Conservation (phyloP, 2,329 filamentous ascomycete genomes). For the Trichoderma cornu-damae region DNA sequence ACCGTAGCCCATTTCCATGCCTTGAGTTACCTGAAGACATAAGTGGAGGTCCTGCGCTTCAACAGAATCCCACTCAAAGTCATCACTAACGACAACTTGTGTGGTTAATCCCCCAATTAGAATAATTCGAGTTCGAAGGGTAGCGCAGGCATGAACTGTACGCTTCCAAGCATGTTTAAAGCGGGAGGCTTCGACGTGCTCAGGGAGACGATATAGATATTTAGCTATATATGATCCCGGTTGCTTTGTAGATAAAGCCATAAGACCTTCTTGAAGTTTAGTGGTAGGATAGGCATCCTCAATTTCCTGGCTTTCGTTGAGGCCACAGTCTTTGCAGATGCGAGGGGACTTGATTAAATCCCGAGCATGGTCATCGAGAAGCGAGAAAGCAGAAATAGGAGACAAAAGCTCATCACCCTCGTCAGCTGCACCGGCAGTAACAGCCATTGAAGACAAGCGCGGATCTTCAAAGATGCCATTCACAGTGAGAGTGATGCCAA, state of each 20-base stretch:
- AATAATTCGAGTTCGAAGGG: constrained; percentile 23
- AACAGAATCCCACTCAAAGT: constrained; percentile 3
- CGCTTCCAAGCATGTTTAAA: constrained; percentile 22
- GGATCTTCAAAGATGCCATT: constrained; percentile 11
- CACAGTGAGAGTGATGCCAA: constrained; percentile 2
- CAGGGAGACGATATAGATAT: constrained; percentile 23
- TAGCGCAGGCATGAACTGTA: constrained; percentile 16
- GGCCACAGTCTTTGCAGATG: neutral
- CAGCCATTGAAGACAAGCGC: neutral
- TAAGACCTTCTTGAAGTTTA: constrained; percentile 23
- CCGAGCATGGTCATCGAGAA: neutral
- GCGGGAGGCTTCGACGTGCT: constrained; percentile 21
- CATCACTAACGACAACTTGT: constrained; percentile 19
- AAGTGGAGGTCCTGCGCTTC: neutral
- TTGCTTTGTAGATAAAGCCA: constrained; percentile 30
- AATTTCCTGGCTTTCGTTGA: neutral
- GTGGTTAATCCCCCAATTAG: neutral
- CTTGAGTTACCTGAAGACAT: neutral
- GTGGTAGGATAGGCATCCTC: constrained; percentile 23
- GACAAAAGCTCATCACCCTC: neutral
- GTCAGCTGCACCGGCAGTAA: neutral
- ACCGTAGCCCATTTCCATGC: neutral
- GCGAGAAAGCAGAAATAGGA: neutral
- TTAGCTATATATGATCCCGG: constrained; percentile 33
- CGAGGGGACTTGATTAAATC: neutral